Base-by-base conservation (phyloP, 805 yeast species). In the Dipodascus albidus region DNA sequence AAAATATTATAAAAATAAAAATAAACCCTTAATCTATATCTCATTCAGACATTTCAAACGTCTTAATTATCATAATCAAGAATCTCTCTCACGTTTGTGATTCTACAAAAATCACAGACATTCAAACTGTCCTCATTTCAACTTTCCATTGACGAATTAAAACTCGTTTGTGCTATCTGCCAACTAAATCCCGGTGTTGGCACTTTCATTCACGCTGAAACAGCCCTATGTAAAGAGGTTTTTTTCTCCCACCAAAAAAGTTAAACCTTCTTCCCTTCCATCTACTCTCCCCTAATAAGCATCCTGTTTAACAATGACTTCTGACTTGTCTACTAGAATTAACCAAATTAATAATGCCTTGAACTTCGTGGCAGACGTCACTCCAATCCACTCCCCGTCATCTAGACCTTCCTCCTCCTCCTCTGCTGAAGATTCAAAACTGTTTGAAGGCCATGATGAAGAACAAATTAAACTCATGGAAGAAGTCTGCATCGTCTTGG, bases 401-500 rank as follows among this genome's bases (percentile, higher is more conserved):
- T 56, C 57, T 3, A 53, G 61, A 52, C 58, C 51, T 20, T 38
- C 44, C 20, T 11, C 44, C 44, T 54, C 23, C 33, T 49, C 52
- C 17, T 31, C 55, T 17, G 31, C 50, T 20, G 59, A 59, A 33
- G 65, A 62, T 53, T 60, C 64, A n/a, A 65, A 61, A 22, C 65
- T 87, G n/a, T 86, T 90, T 58, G 74, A 73, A 2, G 97, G 96
- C 3, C 93, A 90, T 60, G 96, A 93, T 68, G 85, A 83, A 65
- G 98, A 91, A 67, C 99, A 93, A 70, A 88, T 93, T 68, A 80
- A 81, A 64, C 75, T 93, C 57, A 93, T 93, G 99, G 95, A 90
- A 61, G 99, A 93, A 69, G 82, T 90, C 58, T 93, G 99, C 70
- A 89, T 93, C 56, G 96, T 91, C 1, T 73, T 90, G 58, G 96